Base-by-base conservation (phyloP, 1,284 basidiomycete species). In the Puccinia hordei region DNA sequence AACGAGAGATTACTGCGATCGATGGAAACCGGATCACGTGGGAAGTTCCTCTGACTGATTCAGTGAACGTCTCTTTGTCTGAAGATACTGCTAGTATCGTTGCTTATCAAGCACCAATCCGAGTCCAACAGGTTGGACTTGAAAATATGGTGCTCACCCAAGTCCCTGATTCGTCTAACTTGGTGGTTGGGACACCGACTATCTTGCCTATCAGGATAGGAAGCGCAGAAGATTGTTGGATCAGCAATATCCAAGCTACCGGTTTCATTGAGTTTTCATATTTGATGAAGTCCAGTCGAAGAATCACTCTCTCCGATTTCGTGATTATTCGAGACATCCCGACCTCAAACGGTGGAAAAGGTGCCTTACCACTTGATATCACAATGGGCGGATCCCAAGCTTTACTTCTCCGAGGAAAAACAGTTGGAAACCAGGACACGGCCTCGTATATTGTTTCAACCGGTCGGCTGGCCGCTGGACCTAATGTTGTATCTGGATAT, bases 381-480 rank as follows among this genome's bases (percentile, higher is more conserved):
- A 79, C 77, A 0, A 35, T 79, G 53, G 77, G 51, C 30, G 77
- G 77, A 24, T 72, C 77, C 9, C 77, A 79, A 38, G 66, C 77
- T n/a, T 38, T 79, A 22, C 27, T 79, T 22, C 27, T 79, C 27
- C 68, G 77, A 22, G 77, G 77, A 12, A 79, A 41, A 59, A 79
- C 77, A 2, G n/a, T 79, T n/a, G 77, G 77, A 38, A 57, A 61
- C 57, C 35, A 79, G 59, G 55, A 79, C 27, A 79, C 77, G 9
- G 77, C 77, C 30, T 79, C 77, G 19, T 79, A 72, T 51, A 72
- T 79, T n/a, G 68, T 79, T 49, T 68, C 77, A n/a, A 79, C 77
- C 0, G 77, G 66, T 24, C 33, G 66, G 30, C 55, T 79, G 46
- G 77, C 77, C 24, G 68, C 68, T 46, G 77, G 77, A 19, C 77